Percentiles rank a stretch among this genome's conserved stretches.
These are phyloP conservation scores for Fomitopsis pinicola DNA, from an alignment of 1,284 basidiomycete genomes.

Conservation along the genomic window DNA sequence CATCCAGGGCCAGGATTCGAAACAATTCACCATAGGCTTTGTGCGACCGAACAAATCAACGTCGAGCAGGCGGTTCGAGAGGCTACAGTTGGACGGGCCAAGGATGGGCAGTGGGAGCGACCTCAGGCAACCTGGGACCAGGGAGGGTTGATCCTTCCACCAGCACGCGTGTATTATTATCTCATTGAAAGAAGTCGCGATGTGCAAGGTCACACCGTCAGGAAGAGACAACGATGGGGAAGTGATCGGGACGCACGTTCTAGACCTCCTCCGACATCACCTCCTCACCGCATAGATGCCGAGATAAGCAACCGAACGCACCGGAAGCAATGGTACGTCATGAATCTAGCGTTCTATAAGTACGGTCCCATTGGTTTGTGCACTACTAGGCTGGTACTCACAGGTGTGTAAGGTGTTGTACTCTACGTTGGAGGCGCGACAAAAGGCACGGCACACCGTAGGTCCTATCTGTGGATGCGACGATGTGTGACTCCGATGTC, in stretches of 20 bases:
- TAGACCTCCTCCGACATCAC: not conserved
- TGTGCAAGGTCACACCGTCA: not conserved
- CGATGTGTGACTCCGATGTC: too few species aligned
- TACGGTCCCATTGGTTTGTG: too few species aligned
- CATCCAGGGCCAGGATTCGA: not conserved
- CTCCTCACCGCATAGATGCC: not conserved
- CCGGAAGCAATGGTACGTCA: not conserved
- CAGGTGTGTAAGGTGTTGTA: too few species aligned
- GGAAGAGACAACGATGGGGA: not conserved
- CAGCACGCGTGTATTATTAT: not conserved
- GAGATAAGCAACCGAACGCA: not conserved
- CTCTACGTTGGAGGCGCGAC: too few species aligned
- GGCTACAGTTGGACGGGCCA: not conserved
- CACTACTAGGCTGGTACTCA: too few species aligned
- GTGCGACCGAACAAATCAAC: not conserved
- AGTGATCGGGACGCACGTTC: not conserved
- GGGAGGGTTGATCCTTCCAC: too few species aligned
- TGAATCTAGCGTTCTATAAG: too few species aligned
- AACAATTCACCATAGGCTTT: not conserved
- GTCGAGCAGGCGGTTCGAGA: not conserved
- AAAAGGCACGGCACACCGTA: too few species aligned
- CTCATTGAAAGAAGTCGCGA: not conserved
- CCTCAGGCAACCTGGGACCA: too few species aligned
- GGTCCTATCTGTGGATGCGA: too few species aligned
- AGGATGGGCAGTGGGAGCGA: too few species aligned